Percentiles rank a stretch among this genome's conserved stretches.
phyloP scores from a whole-genome alignment of 2,329 filamentous ascomycete genomes.

The Pezicula neosporulosa region DNA sequence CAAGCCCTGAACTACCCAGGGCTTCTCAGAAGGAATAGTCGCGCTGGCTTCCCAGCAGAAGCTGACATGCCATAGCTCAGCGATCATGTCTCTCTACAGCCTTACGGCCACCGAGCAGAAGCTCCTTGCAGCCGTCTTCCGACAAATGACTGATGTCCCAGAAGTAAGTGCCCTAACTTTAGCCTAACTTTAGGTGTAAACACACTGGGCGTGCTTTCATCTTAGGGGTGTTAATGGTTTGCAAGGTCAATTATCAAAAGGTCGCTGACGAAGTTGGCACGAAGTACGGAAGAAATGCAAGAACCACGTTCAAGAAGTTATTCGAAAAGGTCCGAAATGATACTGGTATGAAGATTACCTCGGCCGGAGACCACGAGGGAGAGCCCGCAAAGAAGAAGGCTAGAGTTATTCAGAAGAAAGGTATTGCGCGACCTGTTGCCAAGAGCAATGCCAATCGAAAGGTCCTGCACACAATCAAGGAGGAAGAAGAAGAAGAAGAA shows the following conservation, averaged over 20 bases:
- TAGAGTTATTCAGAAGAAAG: too few species aligned
- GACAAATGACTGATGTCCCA: constrained; percentile 1
- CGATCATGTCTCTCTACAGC: background rate
- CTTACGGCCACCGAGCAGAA: background rate
- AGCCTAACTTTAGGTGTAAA: too few species aligned
- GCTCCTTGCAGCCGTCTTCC: background rate
- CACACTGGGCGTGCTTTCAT: background rate
- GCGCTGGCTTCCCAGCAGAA: too few species aligned
- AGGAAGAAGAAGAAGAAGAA: background rate
- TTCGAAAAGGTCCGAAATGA: too few species aligned
- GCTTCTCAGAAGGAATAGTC: too few species aligned
- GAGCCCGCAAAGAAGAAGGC: too few species aligned
- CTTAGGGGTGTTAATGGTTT: background rate
- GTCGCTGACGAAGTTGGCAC: background rate
- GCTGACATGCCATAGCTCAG: background rate
- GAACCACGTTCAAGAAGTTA: too few species aligned
- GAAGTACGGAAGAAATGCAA: background rate
- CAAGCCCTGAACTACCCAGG: too few species aligned
- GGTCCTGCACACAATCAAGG: background rate
- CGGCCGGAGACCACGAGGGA: too few species aligned
- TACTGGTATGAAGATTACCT: too few species aligned
- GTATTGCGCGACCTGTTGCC: too few species aligned
- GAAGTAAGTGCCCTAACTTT: background rate
- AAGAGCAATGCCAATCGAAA: too few species aligned
- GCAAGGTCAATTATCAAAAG: background rate